Evolutionary conservation across 129 eudicot genomes (phyloP), one percentile per base, ranked within the genome.

Genomic region (carrot (Daucus carota)): DNA sequence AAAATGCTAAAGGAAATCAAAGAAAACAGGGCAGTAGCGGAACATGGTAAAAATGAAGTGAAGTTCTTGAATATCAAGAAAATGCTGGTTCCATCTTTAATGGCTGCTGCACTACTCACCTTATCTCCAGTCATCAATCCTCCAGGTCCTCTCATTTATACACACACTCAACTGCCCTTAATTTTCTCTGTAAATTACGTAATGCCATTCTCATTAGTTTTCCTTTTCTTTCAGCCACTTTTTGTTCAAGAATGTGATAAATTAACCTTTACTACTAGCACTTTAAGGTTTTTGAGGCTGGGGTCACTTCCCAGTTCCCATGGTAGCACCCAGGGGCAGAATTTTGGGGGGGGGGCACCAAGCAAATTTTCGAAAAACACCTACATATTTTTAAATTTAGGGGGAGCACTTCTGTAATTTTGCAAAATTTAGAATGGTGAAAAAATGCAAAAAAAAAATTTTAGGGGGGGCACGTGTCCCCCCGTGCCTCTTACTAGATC

Each of bases 81-180:
- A 57, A n/a, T 57, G 77, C 82, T 88, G 77, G 89, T 81, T 60
- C 85, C 93, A 63, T 83, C 92, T 40, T 43, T 90, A 43, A 36
- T 92, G 78, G 90, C 92, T 76, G 86, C 75, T 43, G 57, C 92
- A 24, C 59, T 85, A 44, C 73, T 92, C 46, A 85, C 95, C 88
- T 81, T 92, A 76, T 85, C 91, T 83, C 92, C 96, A 43, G 43
- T 88, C 67, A 33, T 74, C 82, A 74, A 63, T 46, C 85, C 96
- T 22, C 85, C 95, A 68, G 89, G 96, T 83, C 72, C 75, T 42
- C 80, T 70, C 73, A 69, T 12, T 77, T 72, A 78, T 28, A 69
- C 63, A 8, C 54, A 52, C 63, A 8, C 18, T 45, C 3, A 16
- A 48, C 36, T 14, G 38, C 44, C 42, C 65, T 34, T 43, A 16